These are phyloP conservation scores for Globisporangium splendens DNA, from an alignment of 352 stramenopile species.

Conservation along the genomic window DNA sequence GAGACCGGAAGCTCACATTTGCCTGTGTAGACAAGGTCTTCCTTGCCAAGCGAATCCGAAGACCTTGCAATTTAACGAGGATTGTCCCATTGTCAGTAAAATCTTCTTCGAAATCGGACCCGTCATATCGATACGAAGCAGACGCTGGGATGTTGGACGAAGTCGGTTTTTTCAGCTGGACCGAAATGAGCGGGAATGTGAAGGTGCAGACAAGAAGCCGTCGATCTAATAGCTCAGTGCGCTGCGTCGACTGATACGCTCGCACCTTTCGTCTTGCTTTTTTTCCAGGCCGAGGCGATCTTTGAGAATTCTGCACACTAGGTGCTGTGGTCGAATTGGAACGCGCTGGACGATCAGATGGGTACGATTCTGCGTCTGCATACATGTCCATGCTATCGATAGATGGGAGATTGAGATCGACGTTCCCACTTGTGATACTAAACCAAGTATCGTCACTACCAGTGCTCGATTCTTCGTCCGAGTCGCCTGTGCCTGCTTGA, in stretches of 20 bases:
- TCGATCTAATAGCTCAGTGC: conserved; percentile 61
- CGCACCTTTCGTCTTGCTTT: conserved; percentile 26
- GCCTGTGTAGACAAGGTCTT: conserved; percentile 78
- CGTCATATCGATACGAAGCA: conserved; percentile 59
- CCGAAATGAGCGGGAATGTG: conserved; percentile 73
- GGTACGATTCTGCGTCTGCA: conserved; percentile 2
- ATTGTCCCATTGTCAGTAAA: conserved; percentile 59
- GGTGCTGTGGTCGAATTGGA: conserved; percentile 1
- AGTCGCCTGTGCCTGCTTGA: conserved; percentile 31
- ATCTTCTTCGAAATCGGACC: conserved; percentile 57
- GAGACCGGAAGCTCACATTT: conserved; percentile 59
- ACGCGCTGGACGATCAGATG: neutral
- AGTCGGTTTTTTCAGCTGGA: conserved; percentile 77
- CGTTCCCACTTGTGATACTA: conserved; percentile 73
- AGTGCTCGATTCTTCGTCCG: conserved; percentile 62
- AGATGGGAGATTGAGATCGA: conserved; percentile 28
- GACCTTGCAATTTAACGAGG: conserved; percentile 75
- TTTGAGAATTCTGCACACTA: neutral
- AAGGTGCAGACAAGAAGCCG: conserved; percentile 76
- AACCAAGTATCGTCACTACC: conserved; percentile 89
- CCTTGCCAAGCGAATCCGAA: conserved; percentile 74
- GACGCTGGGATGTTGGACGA: conserved; percentile 37
- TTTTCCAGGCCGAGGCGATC: conserved; percentile 15
- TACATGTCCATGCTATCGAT: neutral
- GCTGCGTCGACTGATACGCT: conserved; percentile 8